Conservation (phyloP, 2,329 filamentous ascomycete genomes). For the Lecanosticta acicola region DNA sequence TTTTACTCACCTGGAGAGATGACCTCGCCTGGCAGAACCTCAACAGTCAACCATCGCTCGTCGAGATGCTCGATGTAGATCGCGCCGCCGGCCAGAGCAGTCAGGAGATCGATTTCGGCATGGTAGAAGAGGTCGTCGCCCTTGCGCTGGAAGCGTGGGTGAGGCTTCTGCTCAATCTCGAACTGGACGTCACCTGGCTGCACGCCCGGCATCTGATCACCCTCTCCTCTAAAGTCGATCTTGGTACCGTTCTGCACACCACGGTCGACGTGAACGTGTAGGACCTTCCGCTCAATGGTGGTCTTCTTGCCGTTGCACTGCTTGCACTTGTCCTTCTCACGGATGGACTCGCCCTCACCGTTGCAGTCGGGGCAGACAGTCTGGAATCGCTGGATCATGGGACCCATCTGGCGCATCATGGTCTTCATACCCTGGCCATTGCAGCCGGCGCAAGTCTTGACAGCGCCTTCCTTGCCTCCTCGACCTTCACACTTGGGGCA, state of each 20-base stretch:
- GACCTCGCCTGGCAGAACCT: constrained; percentile 88
- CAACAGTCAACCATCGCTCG: constrained; percentile 90
- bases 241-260: constrained; percentile 92
- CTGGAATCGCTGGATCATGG: constrained; percentile 99
- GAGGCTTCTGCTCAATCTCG: constrained; percentile 99
- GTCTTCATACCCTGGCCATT: constrained; percentile 98
- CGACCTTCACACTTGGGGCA: constrained; percentile 90
- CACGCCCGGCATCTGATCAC: constrained; percentile 89
- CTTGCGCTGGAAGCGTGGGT: constrained; percentile 87
- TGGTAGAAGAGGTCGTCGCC: constrained; percentile 95
- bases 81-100: constrained; percentile 83
- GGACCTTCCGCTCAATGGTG: constrained; percentile 90
- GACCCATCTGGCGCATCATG: constrained; percentile 99
- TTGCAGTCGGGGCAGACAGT: constrained; percentile 98
- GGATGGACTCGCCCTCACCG: constrained; percentile 93
- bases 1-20: constrained; percentile 74
- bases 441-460: constrained; percentile 85
- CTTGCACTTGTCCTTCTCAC: constrained; percentile 97
- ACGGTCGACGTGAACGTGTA: constrained; percentile 94
- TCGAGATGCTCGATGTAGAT: constrained; percentile 95
- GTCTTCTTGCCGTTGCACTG: constrained; percentile 97
- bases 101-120: constrained; percentile 91
- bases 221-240: constrained; percentile 94
- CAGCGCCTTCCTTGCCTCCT: constrained; percentile 95
- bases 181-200: constrained; percentile 95